Base-by-base conservation (phyloP, 202 grass and related monocot species). In the Elaeis oleifera region DNA sequence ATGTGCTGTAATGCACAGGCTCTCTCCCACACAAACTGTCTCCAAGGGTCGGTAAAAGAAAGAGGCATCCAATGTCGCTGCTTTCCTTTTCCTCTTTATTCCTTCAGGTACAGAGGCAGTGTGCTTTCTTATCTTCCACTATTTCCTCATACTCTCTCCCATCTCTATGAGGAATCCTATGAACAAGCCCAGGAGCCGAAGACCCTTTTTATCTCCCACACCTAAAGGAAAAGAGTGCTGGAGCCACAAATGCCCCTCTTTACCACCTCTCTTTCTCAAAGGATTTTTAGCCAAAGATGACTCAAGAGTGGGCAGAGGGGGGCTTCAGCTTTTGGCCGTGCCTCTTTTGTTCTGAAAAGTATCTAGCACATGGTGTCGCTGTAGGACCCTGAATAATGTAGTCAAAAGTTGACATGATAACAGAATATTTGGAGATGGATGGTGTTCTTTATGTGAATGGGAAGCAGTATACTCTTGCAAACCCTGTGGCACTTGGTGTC, bases 351-450 rank as follows among this genome's bases (percentile, higher is more conserved):
- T 70, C 54, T 32, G 58, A 31, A 21, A 70, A 70, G 53, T 50
- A 70, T 26, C 53, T 17, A 59, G 21, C 16, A 59, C 67, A 59
- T 70, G 53, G 54, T 48, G 70, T 67, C 17, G 27, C 7, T 11
- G 76, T 60, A 65, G 72, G 63, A 13, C 65, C 80, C 76, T 24
- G 21, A 76, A 49, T 31, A 69, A 50, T 71, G 67, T 19, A 58
- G 78, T 79, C 68, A 89, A 89, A 89, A 82, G 86, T 20, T 2
- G 48, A 67, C 74, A 89, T 89, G 53, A 78, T 84, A 65, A 51
- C 60, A 67, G 70, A 81, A 76, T 78, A 76, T 78, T 84, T 79
- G 70, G 66, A 75, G 71, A 59, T 63, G 71, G 58, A 64, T 49
- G 49, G 64, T 74, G 61, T 71, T 36, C 61, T 72, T 59, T 49